A percentile compares a stretch with the other conserved stretches of the same genome.
phyloP scores from a whole-genome alignment of 495 filamentous ascomycete genomes.

The Viridothelium virens region DNA sequence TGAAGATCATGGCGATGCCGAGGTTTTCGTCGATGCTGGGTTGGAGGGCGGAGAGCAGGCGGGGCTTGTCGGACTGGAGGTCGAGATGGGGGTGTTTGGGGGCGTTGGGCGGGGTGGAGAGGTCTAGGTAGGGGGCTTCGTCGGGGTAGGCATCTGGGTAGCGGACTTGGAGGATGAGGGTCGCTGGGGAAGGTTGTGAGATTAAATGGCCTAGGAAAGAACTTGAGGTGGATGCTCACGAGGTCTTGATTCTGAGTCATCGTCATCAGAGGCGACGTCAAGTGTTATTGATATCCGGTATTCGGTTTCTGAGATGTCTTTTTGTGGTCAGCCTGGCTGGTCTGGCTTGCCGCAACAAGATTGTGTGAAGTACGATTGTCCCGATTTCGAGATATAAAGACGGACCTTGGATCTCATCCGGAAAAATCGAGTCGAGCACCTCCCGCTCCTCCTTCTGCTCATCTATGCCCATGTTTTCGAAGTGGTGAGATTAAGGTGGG shows the following conservation, averaged over 20 bases:
- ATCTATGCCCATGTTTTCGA: constrained; percentile 68
- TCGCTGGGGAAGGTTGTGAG: constrained; percentile 37
- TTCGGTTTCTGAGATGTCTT: constrained; percentile 79
- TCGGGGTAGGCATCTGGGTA: constrained; percentile 87
- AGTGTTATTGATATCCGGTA: constrained; percentile 76
- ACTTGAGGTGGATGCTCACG: neutral
- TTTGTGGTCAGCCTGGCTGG: constrained; percentile 10
- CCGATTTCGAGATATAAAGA: constrained; percentile 12
- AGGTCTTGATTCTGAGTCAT: constrained; percentile 46
- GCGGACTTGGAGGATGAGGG: constrained; percentile 68
- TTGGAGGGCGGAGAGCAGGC: constrained; percentile 59
- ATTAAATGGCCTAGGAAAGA: neutral
- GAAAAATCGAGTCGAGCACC: constrained; percentile 95
- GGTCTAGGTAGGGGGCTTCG: constrained; percentile 67
- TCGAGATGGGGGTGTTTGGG: constrained; percentile 55
- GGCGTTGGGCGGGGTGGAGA: constrained; percentile 62
- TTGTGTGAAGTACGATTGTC: constrained; percentile 8
- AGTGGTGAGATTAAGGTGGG: neutral
- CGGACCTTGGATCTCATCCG: constrained; percentile 89
- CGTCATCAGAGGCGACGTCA: constrained; percentile 58
- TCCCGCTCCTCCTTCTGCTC: constrained; percentile 94
- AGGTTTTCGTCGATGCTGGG: constrained; percentile 77
- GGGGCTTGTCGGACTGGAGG: constrained; percentile 59
- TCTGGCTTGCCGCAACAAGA: neutral
- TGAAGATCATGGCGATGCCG: constrained; percentile 98